Evolutionary conservation across 2,329 filamentous ascomycete species (phyloP).

Genomic region (Coleophoma crateriformis): DNA sequence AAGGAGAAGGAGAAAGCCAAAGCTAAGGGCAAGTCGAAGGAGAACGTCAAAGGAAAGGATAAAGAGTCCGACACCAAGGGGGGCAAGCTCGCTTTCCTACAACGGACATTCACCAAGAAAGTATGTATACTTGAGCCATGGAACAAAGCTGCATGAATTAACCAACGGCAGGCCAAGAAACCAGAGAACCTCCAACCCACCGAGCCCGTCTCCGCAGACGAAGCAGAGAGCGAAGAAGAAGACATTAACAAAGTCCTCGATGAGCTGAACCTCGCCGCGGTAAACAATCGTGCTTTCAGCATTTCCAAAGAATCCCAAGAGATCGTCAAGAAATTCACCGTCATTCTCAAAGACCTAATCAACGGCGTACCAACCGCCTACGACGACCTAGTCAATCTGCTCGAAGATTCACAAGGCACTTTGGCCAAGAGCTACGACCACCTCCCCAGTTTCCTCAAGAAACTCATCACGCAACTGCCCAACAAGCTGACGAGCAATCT

Average conservation of each 20-base stretch:
- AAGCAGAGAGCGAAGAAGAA: conserved; percentile 48
- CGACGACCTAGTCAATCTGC: conserved; percentile 66
- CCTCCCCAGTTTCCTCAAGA: conserved; percentile 76
- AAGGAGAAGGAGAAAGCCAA: conserved; percentile 23
- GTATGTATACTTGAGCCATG: conserved; percentile 1
- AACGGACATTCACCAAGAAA: conserved; percentile 18
- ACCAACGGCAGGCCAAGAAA: conserved; percentile 24
- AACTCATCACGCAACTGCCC: conserved; percentile 78
- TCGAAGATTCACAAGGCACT: conserved; percentile 57
- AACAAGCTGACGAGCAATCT: conserved; percentile 72
- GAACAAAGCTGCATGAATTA: conserved; percentile 2
- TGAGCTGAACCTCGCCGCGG: conserved; percentile 73
- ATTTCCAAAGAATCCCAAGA: conserved; percentile 80
- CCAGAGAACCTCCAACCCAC: conserved; percentile 30
- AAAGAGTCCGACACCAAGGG: conserved; percentile 22
- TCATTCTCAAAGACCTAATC: conserved; percentile 86
- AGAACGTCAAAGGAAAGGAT: conserved; percentile 21
- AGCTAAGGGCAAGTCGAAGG: conserved; percentile 27
- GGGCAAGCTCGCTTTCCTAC: conserved; percentile 35
- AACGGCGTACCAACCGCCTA: conserved; percentile 93
- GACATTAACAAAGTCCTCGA: conserved; percentile 79
- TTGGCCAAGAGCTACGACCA: conserved; percentile 56
- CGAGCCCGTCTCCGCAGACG: conserved; percentile 30
- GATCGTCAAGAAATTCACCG: conserved; percentile 76
- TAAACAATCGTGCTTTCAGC: conserved; percentile 81